Conservation (phyloP, 2,329 filamentous ascomycete species). For the Sarocladiaceae sp. region DNA sequence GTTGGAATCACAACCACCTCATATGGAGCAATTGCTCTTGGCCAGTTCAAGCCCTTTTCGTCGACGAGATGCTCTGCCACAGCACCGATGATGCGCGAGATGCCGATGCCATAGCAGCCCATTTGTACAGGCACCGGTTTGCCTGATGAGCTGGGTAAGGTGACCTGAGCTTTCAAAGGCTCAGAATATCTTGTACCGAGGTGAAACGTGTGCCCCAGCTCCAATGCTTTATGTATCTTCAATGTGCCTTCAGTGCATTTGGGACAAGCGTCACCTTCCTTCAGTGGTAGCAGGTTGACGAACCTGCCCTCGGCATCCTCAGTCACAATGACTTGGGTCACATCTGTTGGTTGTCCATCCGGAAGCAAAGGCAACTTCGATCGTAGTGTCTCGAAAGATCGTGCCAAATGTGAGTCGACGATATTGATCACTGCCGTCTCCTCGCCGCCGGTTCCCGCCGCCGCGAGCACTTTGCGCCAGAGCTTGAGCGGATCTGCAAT, state of each 20-base stretch:
- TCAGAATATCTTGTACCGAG: slow-evolving; percentile 84
- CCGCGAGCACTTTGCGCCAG: slow-evolving; percentile 35
- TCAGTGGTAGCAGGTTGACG: slow-evolving; percentile 61
- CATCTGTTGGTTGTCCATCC: not conserved
- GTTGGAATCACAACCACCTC: slow-evolving; percentile 64
- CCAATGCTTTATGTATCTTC: slow-evolving; percentile 68
- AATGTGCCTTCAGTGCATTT: slow-evolving; percentile 62
- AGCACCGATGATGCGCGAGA: slow-evolving; percentile 85
- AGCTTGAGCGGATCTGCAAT: slow-evolving; percentile 55
- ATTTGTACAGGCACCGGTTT: slow-evolving; percentile 65
- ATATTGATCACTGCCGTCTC: slow-evolving; percentile 23
- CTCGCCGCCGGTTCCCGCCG: not conserved
- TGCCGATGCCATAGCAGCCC: slow-evolving; percentile 94
- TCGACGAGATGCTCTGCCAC: slow-evolving; percentile 75
- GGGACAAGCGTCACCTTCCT: slow-evolving; percentile 68
- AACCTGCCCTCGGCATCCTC: slow-evolving; percentile 6
- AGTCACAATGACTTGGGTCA: slow-evolving; percentile 11
- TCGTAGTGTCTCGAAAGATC: slow-evolving; percentile 19
- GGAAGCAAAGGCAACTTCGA: slow-evolving; percentile 22
- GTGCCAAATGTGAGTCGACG: slow-evolving; percentile 26
- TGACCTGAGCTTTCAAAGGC: slow-evolving; percentile 63
- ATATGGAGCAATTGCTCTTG: slow-evolving; percentile 78
- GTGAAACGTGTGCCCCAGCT: slow-evolving; percentile 93
- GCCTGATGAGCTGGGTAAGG: slow-evolving; percentile 24
- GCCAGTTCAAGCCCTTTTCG: slow-evolving; percentile 78